phyloP scores from a whole-genome alignment of 2,329 filamentous ascomycete genomes.

The Calonectria naviculata region DNA sequence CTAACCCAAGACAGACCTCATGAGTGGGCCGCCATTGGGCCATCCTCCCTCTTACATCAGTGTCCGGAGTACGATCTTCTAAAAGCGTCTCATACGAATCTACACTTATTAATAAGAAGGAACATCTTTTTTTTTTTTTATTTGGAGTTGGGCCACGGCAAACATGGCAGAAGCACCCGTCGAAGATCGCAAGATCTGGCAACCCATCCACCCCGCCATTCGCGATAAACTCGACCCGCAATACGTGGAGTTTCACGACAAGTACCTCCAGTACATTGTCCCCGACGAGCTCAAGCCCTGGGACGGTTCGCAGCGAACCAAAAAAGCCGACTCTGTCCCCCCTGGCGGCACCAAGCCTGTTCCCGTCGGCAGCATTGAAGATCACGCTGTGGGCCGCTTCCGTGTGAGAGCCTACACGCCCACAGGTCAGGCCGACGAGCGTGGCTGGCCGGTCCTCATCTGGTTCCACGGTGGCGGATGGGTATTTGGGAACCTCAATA shows the following conservation, averaged over 20 bases:
- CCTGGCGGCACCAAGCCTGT: conserved; percentile 38
- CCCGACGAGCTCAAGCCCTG: conserved; percentile 47
- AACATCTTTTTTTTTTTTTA: neutral
- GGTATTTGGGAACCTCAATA: conserved; percentile 49
- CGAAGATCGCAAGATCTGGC: conserved; percentile 35
- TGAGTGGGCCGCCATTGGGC: neutral
- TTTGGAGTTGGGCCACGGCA: neutral
- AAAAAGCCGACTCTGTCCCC: conserved; percentile 37
- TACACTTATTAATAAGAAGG: neutral
- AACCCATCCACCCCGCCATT: conserved; percentile 48
- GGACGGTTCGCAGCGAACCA: conserved; percentile 44
- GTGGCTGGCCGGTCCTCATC: conserved; percentile 50
- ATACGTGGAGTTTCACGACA: conserved; percentile 51
- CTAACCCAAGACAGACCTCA: neutral
- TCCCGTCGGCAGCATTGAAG: conserved; percentile 41
- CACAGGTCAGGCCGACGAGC: conserved; percentile 28
- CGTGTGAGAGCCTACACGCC: conserved; percentile 47
- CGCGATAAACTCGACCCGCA: conserved; percentile 48
- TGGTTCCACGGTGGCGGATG: conserved; percentile 55
- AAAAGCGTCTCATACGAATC: neutral
- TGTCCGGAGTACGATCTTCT: neutral
- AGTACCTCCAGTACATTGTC: conserved; percentile 49
- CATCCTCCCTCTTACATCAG: neutral
- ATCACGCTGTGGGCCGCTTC: conserved; percentile 42
- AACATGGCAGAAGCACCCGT: conserved; percentile 2